Evolutionary conservation across 2,329 filamentous ascomycete genomes (phyloP), one percentile per base, ranked within the genome.

Genomic region (Beauveria australis): DNA sequence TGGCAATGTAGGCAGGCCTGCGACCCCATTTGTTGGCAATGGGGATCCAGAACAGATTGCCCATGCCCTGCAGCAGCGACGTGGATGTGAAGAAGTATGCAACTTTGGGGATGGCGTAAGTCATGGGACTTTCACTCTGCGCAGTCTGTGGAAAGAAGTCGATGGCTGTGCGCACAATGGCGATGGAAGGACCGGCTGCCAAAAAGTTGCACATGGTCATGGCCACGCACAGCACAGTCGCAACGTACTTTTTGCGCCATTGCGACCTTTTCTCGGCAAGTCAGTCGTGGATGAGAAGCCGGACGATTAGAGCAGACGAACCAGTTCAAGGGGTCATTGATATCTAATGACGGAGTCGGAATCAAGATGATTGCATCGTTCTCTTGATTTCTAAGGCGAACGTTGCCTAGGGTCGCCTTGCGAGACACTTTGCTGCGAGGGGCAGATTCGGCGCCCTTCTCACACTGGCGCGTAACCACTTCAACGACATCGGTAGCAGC

Each of bases 161-260:
- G 8, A 74, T 64, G 3, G 80, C 76, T 5, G 77, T 80, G 3
- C 74, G 65, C 12, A 79, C 69, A 46, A 84, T 78, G 59, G 79
- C 79, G 33, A 83, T 77, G 3, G 77, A 76, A 3, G 81, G 81
- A 0, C 78, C 81, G n/a, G 80, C 81, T 0, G 81, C 80, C 5
- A 84, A 70, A 64, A 83, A 83, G 68, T 83, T 84, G 70, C 76
- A 81, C 69, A 83, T 75, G 63, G 81, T 73, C 72, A 84, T 82
- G 57, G 81, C 79, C 3, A 78, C 63, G 66, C 78, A 82, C 40
- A 82, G 75, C 16, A 81, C 69, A 53, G 71, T 66, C 9, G 80
- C 79, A 43, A 79, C 78, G 67, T 81, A 83, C 63, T 76, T 74
- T 55, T 81, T 79, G 64, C 77, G 79, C 64, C 73, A 70, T 70